These are phyloP conservation scores for Oryza officinalis DNA, from an alignment of 176 grass and related monocot species.

Conservation along the genomic window DNA sequence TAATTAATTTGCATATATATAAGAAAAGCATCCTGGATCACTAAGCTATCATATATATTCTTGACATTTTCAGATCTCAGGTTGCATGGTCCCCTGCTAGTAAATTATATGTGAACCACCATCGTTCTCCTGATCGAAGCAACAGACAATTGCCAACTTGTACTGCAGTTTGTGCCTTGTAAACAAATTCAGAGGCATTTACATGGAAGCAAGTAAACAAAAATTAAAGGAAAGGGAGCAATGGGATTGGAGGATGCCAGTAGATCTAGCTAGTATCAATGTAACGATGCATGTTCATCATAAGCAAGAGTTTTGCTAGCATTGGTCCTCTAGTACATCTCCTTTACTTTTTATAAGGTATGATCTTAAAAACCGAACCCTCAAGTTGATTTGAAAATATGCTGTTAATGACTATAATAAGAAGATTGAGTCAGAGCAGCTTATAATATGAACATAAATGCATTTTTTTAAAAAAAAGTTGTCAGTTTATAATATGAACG, in stretches of 20 bases:
- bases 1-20: not conserved
- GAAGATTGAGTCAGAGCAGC: not conserved
- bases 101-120: conserved; percentile 2
- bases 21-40: not conserved
- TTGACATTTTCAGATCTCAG: conserved; percentile 18
- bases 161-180: conserved; percentile 12
- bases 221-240: not conserved
- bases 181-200: conserved; percentile 38
- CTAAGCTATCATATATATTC: not conserved
- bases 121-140: not conserved
- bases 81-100: conserved; percentile 22
- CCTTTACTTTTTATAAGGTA: not conserved
- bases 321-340: not conserved
- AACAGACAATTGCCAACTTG: conserved; percentile 28
- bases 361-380: not conserved
- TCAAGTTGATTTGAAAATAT: not conserved
- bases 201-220: conserved; percentile 39
- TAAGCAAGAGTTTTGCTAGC: not conserved
- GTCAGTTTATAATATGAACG: not conserved
- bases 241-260: conserved; percentile 38
- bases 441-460: not conserved
- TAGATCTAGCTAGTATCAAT: conserved; percentile 1
- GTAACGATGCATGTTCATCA: conserved; percentile 12
- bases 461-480: not conserved
- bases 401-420: not conserved